phyloP scores from a whole-genome alignment of 139 green algal genomes.

The Tetradesmus lagerheimii region DNA sequence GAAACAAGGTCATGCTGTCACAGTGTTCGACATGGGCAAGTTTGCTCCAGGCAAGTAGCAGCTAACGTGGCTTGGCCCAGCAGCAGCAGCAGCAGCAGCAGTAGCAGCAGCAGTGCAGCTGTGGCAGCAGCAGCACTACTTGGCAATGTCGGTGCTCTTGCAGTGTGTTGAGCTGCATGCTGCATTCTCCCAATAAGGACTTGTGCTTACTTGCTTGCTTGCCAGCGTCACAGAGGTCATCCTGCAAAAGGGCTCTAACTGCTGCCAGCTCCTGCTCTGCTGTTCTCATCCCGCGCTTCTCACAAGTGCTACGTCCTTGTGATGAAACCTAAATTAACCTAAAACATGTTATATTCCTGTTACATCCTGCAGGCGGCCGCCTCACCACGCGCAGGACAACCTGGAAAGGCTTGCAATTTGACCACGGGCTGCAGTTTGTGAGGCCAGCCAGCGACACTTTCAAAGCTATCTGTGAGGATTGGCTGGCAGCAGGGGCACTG shows the following conservation, averaged over 20 bases:
- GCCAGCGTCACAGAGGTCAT: no score
- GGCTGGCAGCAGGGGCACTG: slow-evolving; percentile 23
- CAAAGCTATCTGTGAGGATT: slow-evolving; percentile 21
- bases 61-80: not conserved
- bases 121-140: not conserved
- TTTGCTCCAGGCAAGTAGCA: slow-evolving; percentile 7
- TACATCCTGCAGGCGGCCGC: slow-evolving; percentile 31
- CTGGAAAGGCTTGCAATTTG: slow-evolving; percentile 48
- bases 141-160: not conserved
- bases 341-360: no score
- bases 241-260: no score
- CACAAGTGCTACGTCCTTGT: no score
- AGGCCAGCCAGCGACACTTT: slow-evolving; percentile 10
- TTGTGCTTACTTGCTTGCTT: no score
- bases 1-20: slow-evolving; percentile 27
- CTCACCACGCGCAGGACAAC: slow-evolving; percentile 34
- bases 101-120: not conserved
- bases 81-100: not conserved
- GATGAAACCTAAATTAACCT: no score
- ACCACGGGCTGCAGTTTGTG: slow-evolving; percentile 48
- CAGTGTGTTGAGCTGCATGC: not conserved
- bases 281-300: no score
- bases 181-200: not conserved
- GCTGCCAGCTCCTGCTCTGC: no score
- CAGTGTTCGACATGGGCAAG: slow-evolving; percentile 50